These are phyloP conservation scores for Cladosporium sp. DNA, from an alignment of 2,329 filamentous ascomycete species.

Conservation along the genomic window DNA sequence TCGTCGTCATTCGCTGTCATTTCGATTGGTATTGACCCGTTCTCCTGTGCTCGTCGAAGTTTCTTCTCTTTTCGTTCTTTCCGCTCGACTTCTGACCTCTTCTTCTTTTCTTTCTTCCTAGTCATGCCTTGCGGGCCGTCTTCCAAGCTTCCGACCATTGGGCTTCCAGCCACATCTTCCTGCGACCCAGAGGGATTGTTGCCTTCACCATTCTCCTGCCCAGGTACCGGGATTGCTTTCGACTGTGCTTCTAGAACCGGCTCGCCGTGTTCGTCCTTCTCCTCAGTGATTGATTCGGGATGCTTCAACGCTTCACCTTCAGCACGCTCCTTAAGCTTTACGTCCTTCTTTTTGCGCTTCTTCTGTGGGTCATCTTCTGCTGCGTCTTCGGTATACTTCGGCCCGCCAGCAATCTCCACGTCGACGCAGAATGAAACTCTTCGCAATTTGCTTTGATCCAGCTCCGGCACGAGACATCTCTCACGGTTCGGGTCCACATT, in stretches of 20 bases:
- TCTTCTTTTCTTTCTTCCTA: constrained; percentile 94
- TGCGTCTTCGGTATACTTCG: constrained; percentile 68
- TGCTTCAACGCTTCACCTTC: constrained; percentile 76
- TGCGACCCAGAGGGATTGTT: constrained; percentile 33
- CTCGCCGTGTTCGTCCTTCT: constrained; percentile 56
- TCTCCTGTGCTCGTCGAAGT: constrained; percentile 79
- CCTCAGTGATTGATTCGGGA: constrained; percentile 56
- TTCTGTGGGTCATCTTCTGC: constrained; percentile 52
- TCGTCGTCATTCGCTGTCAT: constrained; percentile 69
- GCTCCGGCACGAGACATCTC: constrained; percentile 74
- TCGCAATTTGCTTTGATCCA: constrained; percentile 78
- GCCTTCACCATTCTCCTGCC: constrained; percentile 34
- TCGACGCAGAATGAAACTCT: constrained; percentile 95
- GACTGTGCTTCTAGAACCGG: constrained; percentile 19
- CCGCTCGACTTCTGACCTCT: constrained; percentile 87
- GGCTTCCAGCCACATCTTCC: constrained; percentile 27
- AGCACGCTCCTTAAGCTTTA: constrained; percentile 63
- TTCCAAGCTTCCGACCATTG: constrained; percentile 29
- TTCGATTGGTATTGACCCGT: constrained; percentile 83
- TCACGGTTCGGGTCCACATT: constrained; percentile 82
- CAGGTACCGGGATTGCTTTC: constrained; percentile 24
- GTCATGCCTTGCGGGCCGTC: constrained; percentile 42
- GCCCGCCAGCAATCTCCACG: constrained; percentile 90
- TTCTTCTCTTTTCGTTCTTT: constrained; percentile 92
- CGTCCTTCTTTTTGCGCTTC: constrained; percentile 64